These are phyloP conservation scores for Sporothrix schenckii DNA, from an alignment of 2,329 filamentous ascomycete genomes.

Conservation along the genomic window DNA sequence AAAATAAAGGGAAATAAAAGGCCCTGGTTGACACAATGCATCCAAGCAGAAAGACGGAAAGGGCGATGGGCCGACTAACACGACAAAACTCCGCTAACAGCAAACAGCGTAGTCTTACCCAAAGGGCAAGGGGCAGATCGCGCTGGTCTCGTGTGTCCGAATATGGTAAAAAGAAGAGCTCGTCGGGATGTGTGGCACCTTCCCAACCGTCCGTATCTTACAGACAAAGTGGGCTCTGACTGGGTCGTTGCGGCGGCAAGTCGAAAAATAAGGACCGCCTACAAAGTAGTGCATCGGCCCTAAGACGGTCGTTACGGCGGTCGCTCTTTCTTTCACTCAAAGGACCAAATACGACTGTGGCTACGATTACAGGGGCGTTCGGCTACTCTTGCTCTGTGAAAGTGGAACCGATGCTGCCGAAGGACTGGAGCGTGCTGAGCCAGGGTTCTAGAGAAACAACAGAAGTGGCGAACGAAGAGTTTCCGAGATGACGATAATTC, in stretches of 20 bases:
- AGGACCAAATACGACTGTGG: no score
- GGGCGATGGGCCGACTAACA: constrained; percentile 16
- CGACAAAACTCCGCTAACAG: not conserved
- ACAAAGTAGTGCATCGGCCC: not conserved
- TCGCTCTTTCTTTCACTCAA: not conserved
- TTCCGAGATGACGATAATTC: not conserved
- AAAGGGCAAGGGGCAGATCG: not conserved
- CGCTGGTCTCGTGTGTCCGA: not conserved
- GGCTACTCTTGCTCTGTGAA: constrained; percentile 2
- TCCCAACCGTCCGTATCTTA: no score
- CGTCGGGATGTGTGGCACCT: constrained; percentile 7
- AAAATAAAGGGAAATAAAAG: not conserved
- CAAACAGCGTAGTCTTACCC: not conserved
- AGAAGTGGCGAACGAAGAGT: not conserved
- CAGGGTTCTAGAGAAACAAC: not conserved
- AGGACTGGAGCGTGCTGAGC: not conserved
- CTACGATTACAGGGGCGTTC: constrained; percentile 3
- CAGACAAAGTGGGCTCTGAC: no score
- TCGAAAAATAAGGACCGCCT: not conserved
- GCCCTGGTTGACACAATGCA: not conserved
- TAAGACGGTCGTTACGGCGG: not conserved
- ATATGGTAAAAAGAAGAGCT: not conserved
- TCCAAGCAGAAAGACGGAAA: not conserved
- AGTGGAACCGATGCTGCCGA: constrained; percentile 27
- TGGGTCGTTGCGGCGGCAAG: not conserved